Evolutionary conservation across 129 eudicot genomes (phyloP).

Genomic region (Smallanthus sonchifolius): DNA sequence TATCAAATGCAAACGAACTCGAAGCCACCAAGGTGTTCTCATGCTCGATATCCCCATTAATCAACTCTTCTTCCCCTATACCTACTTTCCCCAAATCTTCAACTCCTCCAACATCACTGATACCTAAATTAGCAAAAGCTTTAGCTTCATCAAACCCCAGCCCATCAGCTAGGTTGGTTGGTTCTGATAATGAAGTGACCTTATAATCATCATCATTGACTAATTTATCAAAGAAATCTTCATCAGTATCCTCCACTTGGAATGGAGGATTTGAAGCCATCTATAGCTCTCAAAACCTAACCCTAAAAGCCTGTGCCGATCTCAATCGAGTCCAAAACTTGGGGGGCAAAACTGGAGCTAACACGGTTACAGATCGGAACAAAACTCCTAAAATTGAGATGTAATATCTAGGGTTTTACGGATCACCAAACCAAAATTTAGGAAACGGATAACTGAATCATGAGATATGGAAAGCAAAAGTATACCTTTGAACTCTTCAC

Average conservation of each 20-base stretch:
- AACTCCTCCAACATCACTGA: too few species aligned
- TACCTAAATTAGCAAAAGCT: too few species aligned
- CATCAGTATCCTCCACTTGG: slow-evolving; percentile 93
- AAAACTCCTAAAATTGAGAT: slow-evolving; percentile 20
- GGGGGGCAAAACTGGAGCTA: slow-evolving; percentile 2
- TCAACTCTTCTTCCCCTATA: too few species aligned
- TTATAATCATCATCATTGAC: slow-evolving; percentile 44
- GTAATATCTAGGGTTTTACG: slow-evolving; percentile 54
- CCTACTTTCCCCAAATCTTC: too few species aligned
- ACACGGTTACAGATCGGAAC: slow-evolving; percentile 24
- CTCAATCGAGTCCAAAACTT: neutral
- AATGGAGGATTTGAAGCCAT: slow-evolving; percentile 66
- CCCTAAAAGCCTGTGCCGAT: slow-evolving; percentile 31
- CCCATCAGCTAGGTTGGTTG: too few species aligned
- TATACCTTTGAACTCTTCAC: too few species aligned
- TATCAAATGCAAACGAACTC: too few species aligned
- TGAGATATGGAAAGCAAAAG: too few species aligned
- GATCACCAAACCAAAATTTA: neutral
- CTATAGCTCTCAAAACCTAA: slow-evolving; percentile 12
- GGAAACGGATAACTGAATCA: too few species aligned
- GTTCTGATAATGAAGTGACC: slow-evolving; percentile 1
- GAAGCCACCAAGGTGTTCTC: too few species aligned
- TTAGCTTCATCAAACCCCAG: too few species aligned
- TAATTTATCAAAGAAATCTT: slow-evolving; percentile 86
- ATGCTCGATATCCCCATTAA: too few species aligned